These are phyloP conservation scores for Scheffersomyces stipitis DNA, from an alignment of 805 yeast genomes.

Conservation along the genomic window DNA sequence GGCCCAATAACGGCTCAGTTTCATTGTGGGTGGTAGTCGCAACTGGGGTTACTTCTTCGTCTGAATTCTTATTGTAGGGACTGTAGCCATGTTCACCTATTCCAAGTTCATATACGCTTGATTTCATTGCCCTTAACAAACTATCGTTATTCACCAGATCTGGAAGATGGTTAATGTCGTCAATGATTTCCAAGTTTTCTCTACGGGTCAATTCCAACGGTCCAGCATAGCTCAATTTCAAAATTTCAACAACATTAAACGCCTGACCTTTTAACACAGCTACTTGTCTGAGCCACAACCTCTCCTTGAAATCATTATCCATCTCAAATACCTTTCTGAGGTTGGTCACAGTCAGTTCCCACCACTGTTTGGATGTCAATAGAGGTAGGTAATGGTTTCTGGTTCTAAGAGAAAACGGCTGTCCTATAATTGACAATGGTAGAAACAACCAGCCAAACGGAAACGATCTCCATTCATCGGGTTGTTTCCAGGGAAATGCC, in stretches of 20 bases:
- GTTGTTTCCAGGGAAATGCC: conserved; percentile 80
- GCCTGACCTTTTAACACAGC: conserved; percentile 78
- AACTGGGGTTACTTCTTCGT: neutral
- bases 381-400: conserved; percentile 57
- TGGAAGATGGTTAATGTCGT: conserved; percentile 62
- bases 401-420: conserved; percentile 59
- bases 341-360: conserved; percentile 57
- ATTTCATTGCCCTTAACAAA: conserved; percentile 42
- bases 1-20: conserved; percentile 2
- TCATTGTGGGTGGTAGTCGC: conserved; percentile 1
- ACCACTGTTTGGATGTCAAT: conserved; percentile 63
- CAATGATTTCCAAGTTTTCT: conserved; percentile 56
- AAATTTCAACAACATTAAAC: conserved; percentile 67
- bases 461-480: conserved; percentile 77
- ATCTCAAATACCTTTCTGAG: conserved; percentile 50
- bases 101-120: conserved; percentile 20
- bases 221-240: conserved; percentile 57
- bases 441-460: conserved; percentile 78
- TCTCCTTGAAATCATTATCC: conserved; percentile 61
- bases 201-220: conserved; percentile 66
- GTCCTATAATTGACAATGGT: conserved; percentile 63
- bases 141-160: conserved; percentile 22
- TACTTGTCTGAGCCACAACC: conserved; percentile 68
- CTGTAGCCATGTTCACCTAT: neutral
- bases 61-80: neutral